These are phyloP conservation scores for Angomonas desouzai DNA, from an alignment of 208 protist species.

Conservation along the genomic window DNA sequence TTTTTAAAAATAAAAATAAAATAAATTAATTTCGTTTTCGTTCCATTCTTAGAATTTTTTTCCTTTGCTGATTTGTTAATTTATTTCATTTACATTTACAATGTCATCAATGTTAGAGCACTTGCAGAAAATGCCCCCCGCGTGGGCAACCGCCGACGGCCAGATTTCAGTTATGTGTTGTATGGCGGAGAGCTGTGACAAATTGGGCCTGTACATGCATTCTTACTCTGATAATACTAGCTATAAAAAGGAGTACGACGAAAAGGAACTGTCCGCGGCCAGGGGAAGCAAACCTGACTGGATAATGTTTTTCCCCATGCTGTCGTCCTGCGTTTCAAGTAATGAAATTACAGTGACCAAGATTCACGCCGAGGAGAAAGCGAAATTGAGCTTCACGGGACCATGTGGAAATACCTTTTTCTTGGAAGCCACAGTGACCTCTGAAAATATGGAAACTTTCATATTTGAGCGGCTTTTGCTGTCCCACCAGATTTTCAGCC, in stretches of 20 bases:
- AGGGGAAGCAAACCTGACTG: slow-evolving; percentile 44
- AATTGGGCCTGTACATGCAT: slow-evolving; percentile 49
- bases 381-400: slow-evolving; percentile 13
- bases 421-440: slow-evolving; percentile 25
- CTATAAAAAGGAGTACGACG: slow-evolving; percentile 50
- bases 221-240: slow-evolving; percentile 24
- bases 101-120: slow-evolving; percentile 43
- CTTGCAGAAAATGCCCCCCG: slow-evolving; percentile 43
- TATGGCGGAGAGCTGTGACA: slow-evolving; percentile 48
- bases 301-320: slow-evolving; percentile 52
- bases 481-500: slow-evolving; percentile 34
- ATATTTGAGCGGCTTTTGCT: slow-evolving; percentile 46
- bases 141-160: slow-evolving; percentile 43
- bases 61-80: neutral
- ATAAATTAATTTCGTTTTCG: too few relatives aligned
- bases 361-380: slow-evolving; percentile 10
- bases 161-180: slow-evolving; percentile 51
- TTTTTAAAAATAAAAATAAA: slow-evolving; percentile 1
- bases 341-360: slow-evolving; percentile 21
- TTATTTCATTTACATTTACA: neutral
- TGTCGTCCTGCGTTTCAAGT: slow-evolving; percentile 45
- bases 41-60: slow-evolving; percentile 6
- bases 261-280: slow-evolving; percentile 28
- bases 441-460: slow-evolving; percentile 35
- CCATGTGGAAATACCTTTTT: slow-evolving; percentile 19